phyloP scores from a whole-genome alignment of 2,329 filamentous ascomycete genomes.

The Pestalotiopsis fici region DNA sequence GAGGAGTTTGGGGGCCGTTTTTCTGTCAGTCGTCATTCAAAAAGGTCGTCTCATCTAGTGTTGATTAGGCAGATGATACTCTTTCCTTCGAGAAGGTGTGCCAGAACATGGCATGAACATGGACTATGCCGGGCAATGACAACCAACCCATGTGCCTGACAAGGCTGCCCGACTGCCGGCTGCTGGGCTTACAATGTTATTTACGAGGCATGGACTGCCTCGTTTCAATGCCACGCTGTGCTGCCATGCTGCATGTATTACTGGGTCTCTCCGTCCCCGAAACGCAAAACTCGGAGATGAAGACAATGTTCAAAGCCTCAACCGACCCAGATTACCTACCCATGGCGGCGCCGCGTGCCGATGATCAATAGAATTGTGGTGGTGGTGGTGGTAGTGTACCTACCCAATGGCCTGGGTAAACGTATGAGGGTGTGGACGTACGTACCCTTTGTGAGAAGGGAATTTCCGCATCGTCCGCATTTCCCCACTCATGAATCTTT shows the following conservation, averaged over 20 bases:
- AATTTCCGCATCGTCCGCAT: background rate
- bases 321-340: background rate
- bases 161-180: background rate
- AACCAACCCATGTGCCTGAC: constrained; percentile 1
- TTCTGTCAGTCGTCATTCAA: no score
- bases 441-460: background rate
- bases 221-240: background rate
- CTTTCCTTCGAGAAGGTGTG: background rate
- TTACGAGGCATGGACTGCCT: background rate
- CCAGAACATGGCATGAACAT: background rate
- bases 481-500: background rate
- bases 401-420: background rate
- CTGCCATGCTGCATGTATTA: background rate
- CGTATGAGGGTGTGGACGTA: background rate
- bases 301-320: background rate
- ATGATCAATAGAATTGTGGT: background rate
- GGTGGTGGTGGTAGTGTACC: no score
- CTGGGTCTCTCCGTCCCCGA: background rate
- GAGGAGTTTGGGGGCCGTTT: no score
- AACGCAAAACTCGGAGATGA: background rate
- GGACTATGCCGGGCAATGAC: background rate
- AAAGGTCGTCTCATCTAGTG: no score
- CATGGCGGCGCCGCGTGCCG: background rate
- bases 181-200: background rate
- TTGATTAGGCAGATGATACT: no score